Conservation (phyloP, 345 rosid genomes). For the Sapria himalayana region DNA sequence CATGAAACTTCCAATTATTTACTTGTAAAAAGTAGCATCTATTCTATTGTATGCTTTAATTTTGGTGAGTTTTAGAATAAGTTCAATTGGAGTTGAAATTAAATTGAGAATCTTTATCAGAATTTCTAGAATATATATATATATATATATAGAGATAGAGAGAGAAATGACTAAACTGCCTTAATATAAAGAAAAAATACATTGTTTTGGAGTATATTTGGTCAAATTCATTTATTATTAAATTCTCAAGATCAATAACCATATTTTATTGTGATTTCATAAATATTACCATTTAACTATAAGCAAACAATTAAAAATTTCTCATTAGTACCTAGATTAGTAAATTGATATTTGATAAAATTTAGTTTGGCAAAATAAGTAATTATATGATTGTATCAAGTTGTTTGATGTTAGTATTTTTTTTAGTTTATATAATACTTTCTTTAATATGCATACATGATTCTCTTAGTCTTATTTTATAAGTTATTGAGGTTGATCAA, state of each 20-base stretch:
- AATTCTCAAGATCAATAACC: neutral
- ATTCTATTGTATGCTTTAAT: neutral
- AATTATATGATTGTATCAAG: neutral
- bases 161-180: neutral
- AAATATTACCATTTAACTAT: neutral
- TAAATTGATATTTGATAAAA: neutral
- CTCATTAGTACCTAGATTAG: neutral
- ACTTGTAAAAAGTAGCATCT: neutral
- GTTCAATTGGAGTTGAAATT: neutral
- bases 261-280: neutral
- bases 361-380: neutral
- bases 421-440: neutral
- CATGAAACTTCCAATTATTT: neutral
- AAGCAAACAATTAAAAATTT: neutral
- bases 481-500: neutral
- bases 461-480: neutral
- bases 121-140: neutral
- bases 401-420: neutral
- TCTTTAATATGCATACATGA: neutral
- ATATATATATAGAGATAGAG: neutral
- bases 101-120: neutral
- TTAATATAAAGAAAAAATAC: neutral
- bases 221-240: neutral
- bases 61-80: neutral
- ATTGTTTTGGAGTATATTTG: neutral